phyloP scores from a whole-genome alignment of 1,284 basidiomycete genomes.

The Sporisorium exsertum region DNA sequence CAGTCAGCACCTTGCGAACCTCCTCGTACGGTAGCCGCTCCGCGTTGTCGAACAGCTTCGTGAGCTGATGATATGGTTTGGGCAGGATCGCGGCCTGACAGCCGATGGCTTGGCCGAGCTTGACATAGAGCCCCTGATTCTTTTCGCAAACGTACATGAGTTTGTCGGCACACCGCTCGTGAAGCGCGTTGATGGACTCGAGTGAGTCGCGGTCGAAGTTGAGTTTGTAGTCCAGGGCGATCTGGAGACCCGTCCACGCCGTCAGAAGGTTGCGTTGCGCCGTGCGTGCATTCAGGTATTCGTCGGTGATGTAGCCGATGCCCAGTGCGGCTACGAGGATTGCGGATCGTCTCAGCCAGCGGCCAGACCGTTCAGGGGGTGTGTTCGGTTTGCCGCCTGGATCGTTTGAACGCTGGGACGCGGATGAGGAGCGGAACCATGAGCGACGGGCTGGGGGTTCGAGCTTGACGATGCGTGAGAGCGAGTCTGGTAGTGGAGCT shows the following conservation, averaged over 20 bases:
- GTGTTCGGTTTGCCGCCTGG: not conserved
- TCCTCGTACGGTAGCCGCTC: constrained; percentile 48
- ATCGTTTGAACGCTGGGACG: not conserved
- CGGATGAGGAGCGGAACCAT: constrained; percentile 27
- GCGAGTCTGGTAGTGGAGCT: constrained; percentile 24
- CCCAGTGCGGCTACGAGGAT: constrained; percentile 16
- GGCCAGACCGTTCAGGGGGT: constrained; percentile 1
- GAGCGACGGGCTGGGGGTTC: constrained; percentile 27
- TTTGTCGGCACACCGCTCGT: constrained; percentile 57
- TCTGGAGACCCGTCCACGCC: constrained; percentile 48
- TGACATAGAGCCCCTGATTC: constrained; percentile 62
- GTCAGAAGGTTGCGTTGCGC: constrained; percentile 57
- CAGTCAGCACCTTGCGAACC: constrained; percentile 51
- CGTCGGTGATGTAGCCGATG: constrained; percentile 39
- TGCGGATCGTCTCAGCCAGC: constrained; percentile 18
- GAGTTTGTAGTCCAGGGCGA: constrained; percentile 65
- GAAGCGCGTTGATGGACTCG: constrained; percentile 56
- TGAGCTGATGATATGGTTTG: constrained; percentile 59
- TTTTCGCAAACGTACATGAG: constrained; percentile 60
- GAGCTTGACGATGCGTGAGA: constrained; percentile 16
- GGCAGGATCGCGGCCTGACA: constrained; percentile 59
- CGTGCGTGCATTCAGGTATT: constrained; percentile 44
- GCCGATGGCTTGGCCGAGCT: constrained; percentile 62
- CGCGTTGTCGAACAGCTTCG: constrained; percentile 63
- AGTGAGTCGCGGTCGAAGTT: constrained; percentile 56